Base-by-base conservation (phyloP, 1,284 basidiomycete genomes). In the Puccinia polysora region DNA sequence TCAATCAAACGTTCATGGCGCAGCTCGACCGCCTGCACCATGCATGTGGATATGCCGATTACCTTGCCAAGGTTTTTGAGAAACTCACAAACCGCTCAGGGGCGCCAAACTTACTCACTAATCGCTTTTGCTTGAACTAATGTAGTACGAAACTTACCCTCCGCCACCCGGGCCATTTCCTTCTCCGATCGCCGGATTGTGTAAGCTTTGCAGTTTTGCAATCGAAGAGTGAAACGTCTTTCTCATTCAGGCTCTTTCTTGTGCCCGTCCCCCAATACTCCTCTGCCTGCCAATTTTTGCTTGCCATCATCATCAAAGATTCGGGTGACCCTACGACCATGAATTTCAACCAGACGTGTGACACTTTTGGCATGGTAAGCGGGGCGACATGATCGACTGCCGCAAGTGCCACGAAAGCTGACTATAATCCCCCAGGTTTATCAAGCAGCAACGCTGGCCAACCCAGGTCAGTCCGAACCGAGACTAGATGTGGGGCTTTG, bases 31-130 rank as follows among this genome's bases (percentile, higher is more conserved):
- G 43, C 38, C 30, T 70, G 34, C 67, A 70, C 40, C 56, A 52
- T 50, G 43, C 47, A 50, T 70, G 67, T 60, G 67, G 67, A 32
- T 70, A 70, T 60, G 67, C 67, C 18, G 67, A 70, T 49, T 70
- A 70, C 49, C 45, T 70, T 18, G 43, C 38, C 18, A 70, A 70
- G 49, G 67, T 70, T 34, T 23, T 8, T 28, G 18, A 45, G 25
- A 15, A 4, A 15, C 20, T 49, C 34, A 4, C 14, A 7, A 20
- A 56, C 6, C 25, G 18, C 28, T 45, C 30, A 2, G 36, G 18
- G 18, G 5, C 18, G 25, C 53, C 18, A 5, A 3, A 18, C 25
- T 25, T 4, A 18, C 30, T n/a, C 20, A 10, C 8, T 58, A 23
- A 18, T 15, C 8, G 5, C 8, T 28, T 2, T 56, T 68, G 18